A percentile compares a stretch with the other conserved stretches of the same genome.
phyloP scores from a whole-genome alignment of 2,329 filamentous ascomycete species.

The Trichoderma polysporum region DNA sequence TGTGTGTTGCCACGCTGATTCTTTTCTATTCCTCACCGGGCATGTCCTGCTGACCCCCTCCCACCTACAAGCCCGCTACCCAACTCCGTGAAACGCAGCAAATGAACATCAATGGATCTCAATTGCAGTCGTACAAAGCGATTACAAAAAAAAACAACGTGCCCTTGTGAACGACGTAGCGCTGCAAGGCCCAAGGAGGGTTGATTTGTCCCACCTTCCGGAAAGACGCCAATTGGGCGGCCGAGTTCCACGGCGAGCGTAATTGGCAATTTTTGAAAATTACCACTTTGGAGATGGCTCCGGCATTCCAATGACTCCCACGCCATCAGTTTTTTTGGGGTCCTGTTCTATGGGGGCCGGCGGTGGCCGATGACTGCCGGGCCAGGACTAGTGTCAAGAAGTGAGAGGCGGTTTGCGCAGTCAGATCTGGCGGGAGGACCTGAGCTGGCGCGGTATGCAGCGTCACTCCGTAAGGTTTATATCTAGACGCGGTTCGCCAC shows the following conservation, averaged over 20 bases:
- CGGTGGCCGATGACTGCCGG: conserved; percentile 21
- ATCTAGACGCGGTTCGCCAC: conserved; percentile 13
- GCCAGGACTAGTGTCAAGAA: background rate
- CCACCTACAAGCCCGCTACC: background rate
- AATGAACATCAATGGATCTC: background rate
- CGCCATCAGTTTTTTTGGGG: background rate
- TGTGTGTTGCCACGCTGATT: background rate
- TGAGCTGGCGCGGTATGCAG: background rate
- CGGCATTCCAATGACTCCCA: conserved; percentile 15
- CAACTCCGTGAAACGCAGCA: background rate
- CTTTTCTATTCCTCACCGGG: background rate
- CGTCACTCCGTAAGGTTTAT: background rate
- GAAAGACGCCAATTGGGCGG: conserved; percentile 5
- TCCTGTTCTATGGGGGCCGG: background rate
- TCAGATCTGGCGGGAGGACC: conserved; percentile 2
- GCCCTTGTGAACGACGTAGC: background rate
- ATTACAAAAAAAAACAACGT: background rate
- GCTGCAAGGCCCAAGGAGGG: background rate
- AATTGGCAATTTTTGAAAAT: conserved; percentile 17
- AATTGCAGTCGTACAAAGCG: background rate
- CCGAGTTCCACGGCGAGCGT: conserved; percentile 3
- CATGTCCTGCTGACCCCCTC: conserved; percentile 15
- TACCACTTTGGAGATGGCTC: conserved; percentile 1
- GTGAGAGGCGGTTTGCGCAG: conserved; percentile 9
- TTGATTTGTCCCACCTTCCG: background rate